Evolutionary conservation across 192 early-diverging fungal genomes (phyloP).

Genomic region (Entomortierella chlamydospora): DNA sequence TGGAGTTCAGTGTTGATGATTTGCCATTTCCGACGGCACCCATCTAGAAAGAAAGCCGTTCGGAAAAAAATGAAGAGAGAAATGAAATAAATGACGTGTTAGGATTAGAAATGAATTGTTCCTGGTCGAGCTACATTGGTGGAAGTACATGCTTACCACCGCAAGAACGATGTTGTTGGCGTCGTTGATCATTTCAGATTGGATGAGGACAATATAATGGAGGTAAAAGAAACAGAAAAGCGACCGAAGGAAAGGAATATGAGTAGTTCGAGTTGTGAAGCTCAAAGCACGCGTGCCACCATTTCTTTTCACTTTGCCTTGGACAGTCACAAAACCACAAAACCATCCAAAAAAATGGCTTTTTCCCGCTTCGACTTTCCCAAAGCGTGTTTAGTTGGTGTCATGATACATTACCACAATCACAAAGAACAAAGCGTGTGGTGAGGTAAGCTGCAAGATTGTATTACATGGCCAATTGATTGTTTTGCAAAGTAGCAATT

Average conservation of each 20-base stretch:
- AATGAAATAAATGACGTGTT: neutral
- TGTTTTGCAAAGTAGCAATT: too few relatives aligned
- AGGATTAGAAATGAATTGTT: too few relatives aligned
- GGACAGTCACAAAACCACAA: too few relatives aligned
- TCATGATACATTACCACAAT: too few relatives aligned
- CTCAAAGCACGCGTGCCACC: neutral
- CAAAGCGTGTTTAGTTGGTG: too few relatives aligned
- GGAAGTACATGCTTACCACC: slow-evolving; percentile 22
- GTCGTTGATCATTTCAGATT: slow-evolving; percentile 50
- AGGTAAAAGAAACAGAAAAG: neutral
- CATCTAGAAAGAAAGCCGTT: slow-evolving; percentile 22
- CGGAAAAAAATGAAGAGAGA: neutral
- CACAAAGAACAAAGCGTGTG: too few relatives aligned
- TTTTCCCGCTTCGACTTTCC: too few relatives aligned
- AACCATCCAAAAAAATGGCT: neutral
- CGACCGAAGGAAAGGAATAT: neutral
- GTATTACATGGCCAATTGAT: too few relatives aligned
- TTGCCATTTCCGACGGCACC: slow-evolving; percentile 65
- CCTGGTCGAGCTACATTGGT: too few relatives aligned
- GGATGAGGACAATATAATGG: neutral
- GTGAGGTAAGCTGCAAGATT: too few relatives aligned
- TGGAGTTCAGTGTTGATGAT: slow-evolving; percentile 63
- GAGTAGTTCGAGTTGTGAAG: too few relatives aligned
- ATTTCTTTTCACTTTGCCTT: neutral
- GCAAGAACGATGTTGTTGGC: slow-evolving; percentile 55